These are phyloP conservation scores for Pseudogymnoascus pannorum DNA, from an alignment of 2,329 filamentous ascomycete genomes.

Conservation along the genomic window DNA sequence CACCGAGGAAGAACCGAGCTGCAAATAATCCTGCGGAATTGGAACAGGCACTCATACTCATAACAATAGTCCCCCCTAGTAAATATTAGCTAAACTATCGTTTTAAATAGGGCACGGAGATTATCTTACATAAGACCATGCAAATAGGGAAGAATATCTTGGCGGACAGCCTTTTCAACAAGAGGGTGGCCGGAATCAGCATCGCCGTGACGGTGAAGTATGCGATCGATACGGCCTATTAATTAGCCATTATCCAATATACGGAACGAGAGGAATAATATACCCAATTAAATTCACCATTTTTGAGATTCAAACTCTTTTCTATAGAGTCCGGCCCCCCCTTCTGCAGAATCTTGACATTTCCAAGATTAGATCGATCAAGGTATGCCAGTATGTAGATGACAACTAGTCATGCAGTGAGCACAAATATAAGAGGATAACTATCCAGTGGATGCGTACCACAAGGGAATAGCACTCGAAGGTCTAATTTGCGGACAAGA, in stretches of 20 bases:
- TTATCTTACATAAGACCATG: constrained; percentile 5
- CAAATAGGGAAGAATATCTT: constrained; percentile 13
- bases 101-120: neutral
- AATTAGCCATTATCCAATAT: neutral
- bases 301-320: constrained; percentile 14
- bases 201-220: constrained; percentile 19
- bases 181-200: constrained; percentile 18
- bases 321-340: constrained; percentile 14
- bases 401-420: constrained; percentile 14
- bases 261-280: neutral
- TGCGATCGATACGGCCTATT: constrained; percentile 17
- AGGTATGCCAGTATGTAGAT: constrained; percentile 20
- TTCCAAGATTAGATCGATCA: constrained; percentile 20
- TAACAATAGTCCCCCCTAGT: constrained; percentile 9
- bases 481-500: constrained; percentile 19
- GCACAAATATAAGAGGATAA: neutral
- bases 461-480: constrained; percentile 15
- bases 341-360: constrained; percentile 17
- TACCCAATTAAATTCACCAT: constrained; percentile 21
- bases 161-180: constrained; percentile 19
- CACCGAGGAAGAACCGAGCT: constrained; percentile 20
- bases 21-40: constrained; percentile 16
- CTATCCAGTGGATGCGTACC: neutral
- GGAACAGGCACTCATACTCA: constrained; percentile 13
- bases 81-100: neutral